Evolutionary conservation across 495 filamentous ascomycete genomes (phyloP), one percentile per base, ranked within the genome.

Genomic region (Penicillium ucsense): DNA sequence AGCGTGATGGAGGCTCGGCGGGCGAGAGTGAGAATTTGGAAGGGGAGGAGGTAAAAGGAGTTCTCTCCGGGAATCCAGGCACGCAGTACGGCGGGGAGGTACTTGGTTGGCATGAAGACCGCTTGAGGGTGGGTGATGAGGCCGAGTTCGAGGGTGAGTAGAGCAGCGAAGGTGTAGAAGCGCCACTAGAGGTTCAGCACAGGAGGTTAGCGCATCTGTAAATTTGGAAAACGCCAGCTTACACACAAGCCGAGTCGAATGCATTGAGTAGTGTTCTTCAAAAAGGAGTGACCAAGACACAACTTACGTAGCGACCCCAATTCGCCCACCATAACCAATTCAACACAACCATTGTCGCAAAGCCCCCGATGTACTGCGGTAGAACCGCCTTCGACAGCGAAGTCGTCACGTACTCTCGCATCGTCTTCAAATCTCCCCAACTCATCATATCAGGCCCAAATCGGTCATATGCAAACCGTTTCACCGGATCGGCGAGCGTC

Each of bases 381-480:
- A 81, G 45, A 5, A 60, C 38, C 10, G 69, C 63, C 52, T 68
- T 66, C 33, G 80, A 70, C 28, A 83, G 55, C 39, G 89, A 90
- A 32, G 72, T 66, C 37, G 73, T 55, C n/a, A 94, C 61, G 56
- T 77, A 95, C 48, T 95, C 91, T 27, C 77, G 76, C 42, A 85
- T 67, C 2, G 85, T 91, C 45, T 74, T 72, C 67, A 81, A 83
- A 38, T 84, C 71, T 43, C 78, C 73, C 81, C 86, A 91, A 28
- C 60, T 57, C 6, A 82, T 54, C n/a, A 88, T 74, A 12, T 84
- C 80, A 0, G 86, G 81, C 0, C 92, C 92, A 65, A 95, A 94
- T 8, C 90, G 80, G 54, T 97, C 89, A 63, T 98, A 98, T 3
- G 89, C 92, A 61, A 90, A 94, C 39, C 90, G 80, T 65, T 80